A percentile compares a stretch with the other conserved stretches of the same genome.
Evolutionary conservation across 2,329 filamentous ascomycete species (phyloP).

Genomic region (Aspergillus luchuensis): DNA sequence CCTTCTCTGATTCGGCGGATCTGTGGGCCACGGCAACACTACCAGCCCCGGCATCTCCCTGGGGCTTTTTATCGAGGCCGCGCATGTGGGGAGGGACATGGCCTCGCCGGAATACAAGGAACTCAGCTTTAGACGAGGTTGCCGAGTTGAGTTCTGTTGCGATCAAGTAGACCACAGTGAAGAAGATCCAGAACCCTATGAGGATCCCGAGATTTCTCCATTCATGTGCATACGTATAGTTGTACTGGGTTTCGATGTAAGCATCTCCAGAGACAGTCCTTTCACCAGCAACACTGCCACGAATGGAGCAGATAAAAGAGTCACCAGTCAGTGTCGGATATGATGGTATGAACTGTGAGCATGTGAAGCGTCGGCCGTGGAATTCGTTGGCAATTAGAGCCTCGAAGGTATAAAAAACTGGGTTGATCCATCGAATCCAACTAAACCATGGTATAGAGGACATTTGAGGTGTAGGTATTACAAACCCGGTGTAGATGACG

Average conservation of each 20-base stretch:
- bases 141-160: constrained; percentile 67
- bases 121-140: constrained; percentile 65
- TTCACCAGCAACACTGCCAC: constrained; percentile 58
- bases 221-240: constrained; percentile 59
- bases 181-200: constrained; percentile 64
- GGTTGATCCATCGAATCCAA: constrained; percentile 69
- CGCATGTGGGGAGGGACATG: constrained; percentile 48
- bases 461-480: constrained; percentile 61
- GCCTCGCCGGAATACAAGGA: constrained; percentile 66
- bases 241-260: constrained; percentile 59
- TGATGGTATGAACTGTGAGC: constrained; percentile 50
- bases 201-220: constrained; percentile 73
- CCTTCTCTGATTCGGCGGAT: constrained; percentile 15
- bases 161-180: constrained; percentile 64
- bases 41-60: constrained; percentile 21
- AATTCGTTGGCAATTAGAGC: constrained; percentile 61
- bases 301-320: constrained; percentile 56
- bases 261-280: constrained; percentile 61
- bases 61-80: constrained; percentile 25
- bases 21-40: constrained; percentile 20
- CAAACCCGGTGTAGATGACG: constrained; percentile 69
- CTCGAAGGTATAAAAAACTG: constrained; percentile 67
- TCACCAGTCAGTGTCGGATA: constrained; percentile 50
- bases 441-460: constrained; percentile 60
- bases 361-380: constrained; percentile 58